Conservation (phyloP, 805 yeast species). For the Hanseniaspora hatyaiensis region DNA sequence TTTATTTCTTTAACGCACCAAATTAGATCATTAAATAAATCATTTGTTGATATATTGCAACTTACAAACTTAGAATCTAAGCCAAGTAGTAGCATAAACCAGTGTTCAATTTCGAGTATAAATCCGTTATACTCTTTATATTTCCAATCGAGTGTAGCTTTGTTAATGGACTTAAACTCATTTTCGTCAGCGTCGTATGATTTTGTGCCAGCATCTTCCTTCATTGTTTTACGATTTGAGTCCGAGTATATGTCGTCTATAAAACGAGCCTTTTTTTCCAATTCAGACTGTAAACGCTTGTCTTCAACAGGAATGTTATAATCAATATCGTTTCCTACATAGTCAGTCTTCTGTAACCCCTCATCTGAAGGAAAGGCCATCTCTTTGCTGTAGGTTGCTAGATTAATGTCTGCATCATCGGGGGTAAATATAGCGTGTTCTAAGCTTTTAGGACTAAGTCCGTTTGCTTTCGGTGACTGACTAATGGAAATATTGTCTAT, state of each 20-base stretch:
- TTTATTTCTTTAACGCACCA: not conserved
- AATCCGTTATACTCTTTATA: slow-evolving; percentile 32
- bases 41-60: not conserved
- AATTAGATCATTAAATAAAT: slow-evolving; percentile 4
- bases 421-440: not conserved
- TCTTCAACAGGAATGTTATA: slow-evolving; percentile 24
- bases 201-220: slow-evolving; percentile 27
- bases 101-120: slow-evolving; percentile 35
- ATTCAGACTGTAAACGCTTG: not conserved
- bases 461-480: not conserved
- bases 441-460: not conserved
- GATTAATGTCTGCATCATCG: not conserved
- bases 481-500: slow-evolving; percentile 26
- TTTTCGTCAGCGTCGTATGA: slow-evolving; percentile 16
- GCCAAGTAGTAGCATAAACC: slow-evolving; percentile 31
- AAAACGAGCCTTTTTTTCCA: slow-evolving; percentile 8
- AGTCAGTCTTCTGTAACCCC: not conserved
- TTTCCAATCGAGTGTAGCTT: slow-evolving; percentile 37
- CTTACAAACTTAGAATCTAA: not conserved
- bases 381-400: not conserved
- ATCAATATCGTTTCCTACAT: slow-evolving; percentile 20
- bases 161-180: slow-evolving; percentile 26
- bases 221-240: no score
- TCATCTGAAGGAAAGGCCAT: not conserved
- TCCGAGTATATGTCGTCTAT: slow-evolving; percentile 16